Evolutionary conservation across 345 rosid species (phyloP), one percentile per base, ranked within the genome.

Genomic region (Salix arbutifolia): DNA sequence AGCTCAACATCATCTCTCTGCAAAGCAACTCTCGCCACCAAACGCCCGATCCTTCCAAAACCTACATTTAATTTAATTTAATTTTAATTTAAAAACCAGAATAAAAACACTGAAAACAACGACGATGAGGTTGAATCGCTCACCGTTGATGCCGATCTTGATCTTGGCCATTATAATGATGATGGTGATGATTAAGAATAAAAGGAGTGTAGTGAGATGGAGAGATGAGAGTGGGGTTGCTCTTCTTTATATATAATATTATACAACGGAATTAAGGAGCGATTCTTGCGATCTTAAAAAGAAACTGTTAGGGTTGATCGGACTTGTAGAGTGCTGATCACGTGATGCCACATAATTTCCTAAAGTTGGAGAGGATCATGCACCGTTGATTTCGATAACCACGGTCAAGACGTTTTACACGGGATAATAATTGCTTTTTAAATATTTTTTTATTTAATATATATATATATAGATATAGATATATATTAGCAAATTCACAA

Each of bases 11-110:
- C 93, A 68, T 88, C 88, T 56, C 93, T 86, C 78, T 87, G 89
- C 81, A 89, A 80, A 18, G 93, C 93, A 26, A 91, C 91, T 74
- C 87, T 89, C 10, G 91, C 96, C 28, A 89, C 91, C 83, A 91
- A 71, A 53, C 96, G 89, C 5, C 93, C 91, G 76, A 91, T 91
- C 82, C 96, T 91, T 78, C 96, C 93, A 58, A 91, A 91, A 72
- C 93, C 96, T 91, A 60, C 11, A n/a, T 13, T 33, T 12, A 46
- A 46, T 14, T 46, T 46, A 16, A 66, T 7, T 40, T 19, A 23
- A 23, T 28, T 28, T 28, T 28, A 33, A 33, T 33, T 33, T 33
- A 33, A 72, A 23, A 21, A 9, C 4, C 4, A 58, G 50, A 25
- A 33, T 52, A 21, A 19, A 1, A 48, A 38, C 6, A 26, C n/a